A percentile compares a stretch with the other conserved stretches of the same genome.
Evolutionary conservation across 2,329 filamentous ascomycete genomes (phyloP).

Genomic region (Bertia moriformis): DNA sequence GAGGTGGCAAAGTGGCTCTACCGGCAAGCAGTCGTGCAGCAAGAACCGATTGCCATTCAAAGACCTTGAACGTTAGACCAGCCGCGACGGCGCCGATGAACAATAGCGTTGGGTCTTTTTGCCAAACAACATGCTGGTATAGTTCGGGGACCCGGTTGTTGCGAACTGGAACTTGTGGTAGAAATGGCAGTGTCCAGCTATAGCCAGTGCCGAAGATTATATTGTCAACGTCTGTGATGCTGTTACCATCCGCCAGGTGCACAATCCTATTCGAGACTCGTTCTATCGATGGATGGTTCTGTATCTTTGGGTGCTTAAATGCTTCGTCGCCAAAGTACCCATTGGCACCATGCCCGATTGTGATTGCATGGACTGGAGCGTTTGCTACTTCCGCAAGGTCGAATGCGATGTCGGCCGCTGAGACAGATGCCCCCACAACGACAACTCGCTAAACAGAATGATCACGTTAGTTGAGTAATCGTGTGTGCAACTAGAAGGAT

Average conservation of each 20-base stretch:
- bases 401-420: slow-evolving; percentile 44
- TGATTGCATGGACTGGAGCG: slow-evolving; percentile 33
- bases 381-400: slow-evolving; percentile 30
- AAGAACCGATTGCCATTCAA: background rate
- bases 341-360: slow-evolving; percentile 31
- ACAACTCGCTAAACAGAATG: slow-evolving; percentile 31
- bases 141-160: background rate
- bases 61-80: background rate
- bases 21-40: background rate
- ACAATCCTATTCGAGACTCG: slow-evolving; percentile 29
- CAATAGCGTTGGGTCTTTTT: background rate
- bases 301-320: slow-evolving; percentile 41
- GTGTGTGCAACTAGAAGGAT: background rate
- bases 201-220: background rate
- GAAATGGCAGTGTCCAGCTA: background rate
- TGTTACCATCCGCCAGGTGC: slow-evolving; percentile 22
- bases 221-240: background rate
- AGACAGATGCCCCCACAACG: slow-evolving; percentile 50
- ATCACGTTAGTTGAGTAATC: too few relatives aligned
- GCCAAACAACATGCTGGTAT: background rate
- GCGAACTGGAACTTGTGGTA: background rate
- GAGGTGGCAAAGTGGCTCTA: slow-evolving; percentile 26
- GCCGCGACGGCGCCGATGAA: background rate
- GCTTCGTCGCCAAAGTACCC: slow-evolving; percentile 42
- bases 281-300: slow-evolving; percentile 28